Base-by-base conservation (phyloP, 306 rosid species). In the Albizia julibrissin region DNA sequence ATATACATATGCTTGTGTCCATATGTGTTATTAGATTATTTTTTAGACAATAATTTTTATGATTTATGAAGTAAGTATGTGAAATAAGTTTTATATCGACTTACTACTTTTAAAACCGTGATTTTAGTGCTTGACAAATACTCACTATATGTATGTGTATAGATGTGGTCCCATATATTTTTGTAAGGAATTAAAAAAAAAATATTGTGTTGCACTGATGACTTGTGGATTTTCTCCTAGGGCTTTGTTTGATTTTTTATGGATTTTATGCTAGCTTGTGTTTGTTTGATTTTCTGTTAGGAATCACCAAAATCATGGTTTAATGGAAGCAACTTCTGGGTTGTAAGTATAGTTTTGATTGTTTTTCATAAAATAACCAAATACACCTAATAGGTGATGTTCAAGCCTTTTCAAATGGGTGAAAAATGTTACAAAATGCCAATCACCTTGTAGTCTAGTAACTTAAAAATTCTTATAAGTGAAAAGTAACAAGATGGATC, bases 401-500 rank as follows among this genome's bases (percentile, higher is more conserved):
- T n/a, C 29, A 58, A 3, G 65, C 15, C 6, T 58, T 22, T 10
- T n/a, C 27, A 56, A 56, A n/a, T 56, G 27, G 27, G 13, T 8
- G 62, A 54, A 54, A 54, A 54, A 54, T 21, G 27, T 54, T 0
- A 54, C 10, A 19, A 52, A 52, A 16, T 13, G 5, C 0, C 5
- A 46, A 46, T 3, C 2, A 14, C 7, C n/a, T 50, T 49, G 1
- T 16, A 49, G 1, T 50, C 58, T 50, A 5, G 21, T 16, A 19
- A 11, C 13, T 9, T 43, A 3, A 43, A 43, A 43, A 1, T 3
- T 43, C 3, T 10, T 42, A 9, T 10, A 42, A 42, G 46, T 42
- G 2, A 8, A 2, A 43, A 2, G 46, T 43, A 0, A 0, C 0
- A 3, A 43, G 13, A 0, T 10, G 10, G 2, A 43, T 10, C 46